These are phyloP conservation scores for Phytophthora lateralis DNA, from an alignment of 352 stramenopile genomes.

Conservation along the genomic window DNA sequence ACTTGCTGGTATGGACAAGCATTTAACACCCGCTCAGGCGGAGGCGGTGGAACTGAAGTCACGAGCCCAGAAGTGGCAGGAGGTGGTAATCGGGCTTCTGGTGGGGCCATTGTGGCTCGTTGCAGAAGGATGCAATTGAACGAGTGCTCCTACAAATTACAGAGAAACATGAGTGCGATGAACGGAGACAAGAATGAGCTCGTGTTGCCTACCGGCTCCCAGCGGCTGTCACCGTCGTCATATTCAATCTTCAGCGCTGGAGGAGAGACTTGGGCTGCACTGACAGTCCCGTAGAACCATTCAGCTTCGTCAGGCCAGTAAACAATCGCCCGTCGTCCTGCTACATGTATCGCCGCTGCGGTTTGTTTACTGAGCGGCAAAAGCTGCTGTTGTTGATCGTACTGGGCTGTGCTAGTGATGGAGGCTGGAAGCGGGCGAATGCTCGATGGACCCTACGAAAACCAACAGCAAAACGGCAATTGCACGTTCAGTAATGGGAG, in stretches of 20 bases:
- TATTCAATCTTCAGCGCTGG: constrained; percentile 45
- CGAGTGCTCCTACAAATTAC: constrained; percentile 27
- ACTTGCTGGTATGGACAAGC: constrained; percentile 40
- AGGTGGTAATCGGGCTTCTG: neutral
- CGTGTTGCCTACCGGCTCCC: constrained; percentile 38
- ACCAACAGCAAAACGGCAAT: constrained; percentile 1
- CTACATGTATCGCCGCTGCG: constrained; percentile 6
- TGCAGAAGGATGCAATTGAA: constrained; percentile 48
- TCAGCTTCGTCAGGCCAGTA: constrained; percentile 45
- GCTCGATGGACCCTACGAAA: constrained; percentile 11
- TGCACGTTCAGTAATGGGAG: neutral
- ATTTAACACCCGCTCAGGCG: constrained; percentile 32
- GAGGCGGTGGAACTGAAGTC: constrained; percentile 3
- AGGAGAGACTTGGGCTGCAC: constrained; percentile 3
- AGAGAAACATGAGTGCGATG: constrained; percentile 3
- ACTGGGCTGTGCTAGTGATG: constrained; percentile 5
- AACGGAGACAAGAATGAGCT: neutral
- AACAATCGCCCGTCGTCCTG: constrained; percentile 32
- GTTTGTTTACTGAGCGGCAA: constrained; percentile 12
- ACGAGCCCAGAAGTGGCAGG: neutral
- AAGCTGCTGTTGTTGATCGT: constrained; percentile 46
- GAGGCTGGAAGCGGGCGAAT: constrained; percentile 16
- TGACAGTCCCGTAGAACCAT: constrained; percentile 53
- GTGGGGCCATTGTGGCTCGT: neutral
- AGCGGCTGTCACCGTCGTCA: constrained; percentile 55